phyloP scores from a whole-genome alignment of 768 basidiomycete genomes.

The Strobilomyces confusus region DNA sequence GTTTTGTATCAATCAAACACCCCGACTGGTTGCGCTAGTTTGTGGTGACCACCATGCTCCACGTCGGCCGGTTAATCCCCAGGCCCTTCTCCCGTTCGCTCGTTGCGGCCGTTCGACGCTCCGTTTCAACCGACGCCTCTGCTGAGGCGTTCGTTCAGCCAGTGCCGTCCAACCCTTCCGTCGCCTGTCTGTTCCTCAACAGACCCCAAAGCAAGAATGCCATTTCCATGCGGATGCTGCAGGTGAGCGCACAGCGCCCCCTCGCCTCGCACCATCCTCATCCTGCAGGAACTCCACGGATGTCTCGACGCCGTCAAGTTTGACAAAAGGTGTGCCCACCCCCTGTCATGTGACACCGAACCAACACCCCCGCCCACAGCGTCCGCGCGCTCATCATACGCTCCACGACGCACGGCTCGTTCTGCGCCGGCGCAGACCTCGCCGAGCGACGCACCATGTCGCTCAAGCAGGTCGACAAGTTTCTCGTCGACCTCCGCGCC shows the following conservation, averaged over 20 bases:
- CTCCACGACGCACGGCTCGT: conserved; percentile 71
- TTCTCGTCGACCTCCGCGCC: conserved; percentile 70
- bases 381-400: conserved; percentile 80
- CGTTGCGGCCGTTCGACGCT: conserved; percentile 6
- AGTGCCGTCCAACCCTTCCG: conserved; percentile 52
- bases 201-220: conserved; percentile 84
- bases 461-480: conserved; percentile 64
- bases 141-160: conserved; percentile 47
- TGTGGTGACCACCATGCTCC: conserved; percentile 1
- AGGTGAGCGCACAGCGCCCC: conserved; percentile 38
- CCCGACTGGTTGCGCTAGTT: neutral
- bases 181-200: conserved; percentile 74
- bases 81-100: neutral
- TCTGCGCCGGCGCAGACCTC: conserved; percentile 92
- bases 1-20: conserved; percentile 3
- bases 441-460: conserved; percentile 83
- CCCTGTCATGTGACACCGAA: neutral
- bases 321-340: conserved; percentile 52
- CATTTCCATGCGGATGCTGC: conserved; percentile 68
- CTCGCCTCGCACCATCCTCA: neutral
- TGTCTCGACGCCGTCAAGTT: conserved; percentile 63
- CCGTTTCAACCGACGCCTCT: conserved; percentile 18
- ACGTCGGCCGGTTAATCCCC: neutral
- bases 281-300: conserved; percentile 61
- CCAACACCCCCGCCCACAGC: conserved; percentile 32